Percentiles rank a stretch among this genome's conserved stretches.
Evolutionary conservation across 2,329 filamentous ascomycete species (phyloP).

Genomic region (Epicoccum nigrum): DNA sequence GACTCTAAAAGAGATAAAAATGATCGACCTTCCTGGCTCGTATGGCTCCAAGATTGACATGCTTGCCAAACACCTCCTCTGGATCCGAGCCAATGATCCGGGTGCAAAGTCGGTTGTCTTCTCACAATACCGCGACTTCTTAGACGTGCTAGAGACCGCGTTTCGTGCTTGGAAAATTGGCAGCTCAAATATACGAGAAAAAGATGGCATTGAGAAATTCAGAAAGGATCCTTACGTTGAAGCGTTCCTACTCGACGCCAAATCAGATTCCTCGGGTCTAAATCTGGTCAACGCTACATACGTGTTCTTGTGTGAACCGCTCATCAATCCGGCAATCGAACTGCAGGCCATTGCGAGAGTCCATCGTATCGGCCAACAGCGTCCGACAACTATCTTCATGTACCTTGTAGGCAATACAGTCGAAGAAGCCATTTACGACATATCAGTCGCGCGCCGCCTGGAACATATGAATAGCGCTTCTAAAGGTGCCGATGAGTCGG

Average conservation of each 20-base stretch:
- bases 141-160: slow-evolving; percentile 73
- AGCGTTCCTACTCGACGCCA: slow-evolving; percentile 87
- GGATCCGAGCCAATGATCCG: slow-evolving; percentile 82
- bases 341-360: slow-evolving; percentile 94
- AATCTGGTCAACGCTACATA: slow-evolving; percentile 93
- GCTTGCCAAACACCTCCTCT: slow-evolving; percentile 73
- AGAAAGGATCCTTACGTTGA: slow-evolving; percentile 75
- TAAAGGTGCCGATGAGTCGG: background rate
- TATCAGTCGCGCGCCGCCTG: slow-evolving; percentile 79
- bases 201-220: slow-evolving; percentile 75
- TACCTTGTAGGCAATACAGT: slow-evolving; percentile 91
- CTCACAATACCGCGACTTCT: slow-evolving; percentile 85
- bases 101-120: slow-evolving; percentile 94
- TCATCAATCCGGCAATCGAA: slow-evolving; percentile 92
- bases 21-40: slow-evolving; percentile 73
- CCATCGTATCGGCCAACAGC: slow-evolving; percentile 88
- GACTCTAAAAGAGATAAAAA: slow-evolving; percentile 79
- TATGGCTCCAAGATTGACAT: slow-evolving; percentile 92
- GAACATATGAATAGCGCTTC: slow-evolving; percentile 68
- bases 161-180: slow-evolving; percentile 76
- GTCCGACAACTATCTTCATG: slow-evolving; percentile 91
- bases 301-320: slow-evolving; percentile 91
- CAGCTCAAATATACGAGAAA: slow-evolving; percentile 71
- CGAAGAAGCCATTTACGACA: slow-evolving; percentile 87
- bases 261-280: slow-evolving; percentile 84